These are phyloP conservation scores for Phragmites australis DNA, from an alignment of 176 grass and related monocot species.

Conservation along the genomic window DNA sequence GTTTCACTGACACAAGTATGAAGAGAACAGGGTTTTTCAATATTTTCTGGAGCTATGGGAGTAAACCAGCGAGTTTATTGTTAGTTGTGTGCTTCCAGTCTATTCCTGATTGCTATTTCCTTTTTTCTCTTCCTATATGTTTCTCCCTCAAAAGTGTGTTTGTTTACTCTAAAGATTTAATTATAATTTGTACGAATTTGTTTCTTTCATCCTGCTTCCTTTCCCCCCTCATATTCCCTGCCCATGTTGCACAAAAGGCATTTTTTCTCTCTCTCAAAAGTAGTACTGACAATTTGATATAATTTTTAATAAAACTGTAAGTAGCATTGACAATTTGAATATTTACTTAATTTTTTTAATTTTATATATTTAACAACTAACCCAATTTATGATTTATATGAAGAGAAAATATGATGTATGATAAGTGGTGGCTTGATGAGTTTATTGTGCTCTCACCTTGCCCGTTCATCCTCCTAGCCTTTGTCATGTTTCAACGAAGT, in stretches of 20 bases:
- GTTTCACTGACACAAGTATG: neutral
- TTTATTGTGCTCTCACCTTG: neutral
- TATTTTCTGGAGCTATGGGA: neutral
- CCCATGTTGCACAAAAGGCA: neutral
- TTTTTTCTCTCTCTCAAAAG: neutral
- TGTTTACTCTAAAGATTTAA: neutral
- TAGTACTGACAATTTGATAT: neutral
- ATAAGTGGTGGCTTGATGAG: slow-evolving; percentile 2
- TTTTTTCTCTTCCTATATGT: neutral
- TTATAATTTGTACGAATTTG: neutral
- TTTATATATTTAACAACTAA: too few relatives aligned
- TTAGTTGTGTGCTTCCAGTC: neutral
- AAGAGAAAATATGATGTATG: neutral
- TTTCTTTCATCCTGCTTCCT: neutral
- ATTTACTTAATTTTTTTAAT: too few relatives aligned
- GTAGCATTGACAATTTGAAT: too few relatives aligned
- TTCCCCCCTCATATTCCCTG: neutral
- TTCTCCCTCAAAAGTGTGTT: too few relatives aligned
- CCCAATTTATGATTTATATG: neutral
- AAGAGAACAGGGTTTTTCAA: too few relatives aligned
- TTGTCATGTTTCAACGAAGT: slow-evolving; percentile 21
- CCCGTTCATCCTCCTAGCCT: slow-evolving; percentile 7
- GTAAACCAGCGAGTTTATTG: neutral
- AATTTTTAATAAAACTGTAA: too few relatives aligned
- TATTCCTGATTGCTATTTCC: neutral